A percentile compares a stretch with the other conserved stretches of the same genome.
phyloP scores from a whole-genome alignment of 1,284 basidiomycete species.

The Ustilago hordei region DNA sequence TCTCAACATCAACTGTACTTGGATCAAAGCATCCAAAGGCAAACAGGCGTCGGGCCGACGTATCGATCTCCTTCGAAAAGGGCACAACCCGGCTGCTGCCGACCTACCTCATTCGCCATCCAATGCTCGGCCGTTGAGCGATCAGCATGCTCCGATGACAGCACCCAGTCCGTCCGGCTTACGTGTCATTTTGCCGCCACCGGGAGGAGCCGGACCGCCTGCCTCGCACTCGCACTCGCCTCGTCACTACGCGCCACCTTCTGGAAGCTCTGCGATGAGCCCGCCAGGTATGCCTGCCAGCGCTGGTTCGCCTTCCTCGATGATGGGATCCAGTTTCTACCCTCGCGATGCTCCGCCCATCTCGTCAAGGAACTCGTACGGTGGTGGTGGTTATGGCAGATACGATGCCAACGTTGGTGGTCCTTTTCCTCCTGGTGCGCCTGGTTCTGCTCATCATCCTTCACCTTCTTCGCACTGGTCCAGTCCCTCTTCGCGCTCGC shows the following conservation, averaged over 20 bases:
- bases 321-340: conserved; percentile 36
- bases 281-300: conserved; percentile 38
- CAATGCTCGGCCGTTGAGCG: conserved; percentile 14
- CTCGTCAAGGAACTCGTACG: conserved; percentile 28
- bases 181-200: conserved; percentile 24
- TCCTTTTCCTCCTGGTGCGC: conserved; percentile 10
- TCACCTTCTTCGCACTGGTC: conserved; percentile 48
- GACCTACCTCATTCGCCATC: conserved; percentile 25
- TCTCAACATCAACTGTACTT: conserved; percentile 61
- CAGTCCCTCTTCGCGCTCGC: conserved; percentile 38
- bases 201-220: conserved; percentile 5
- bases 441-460: conserved; percentile 24
- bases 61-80: conserved; percentile 50
- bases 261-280: conserved; percentile 26
- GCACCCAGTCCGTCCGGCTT: conserved; percentile 26
- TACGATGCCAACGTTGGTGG: conserved; percentile 17
- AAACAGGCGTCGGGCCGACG: conserved; percentile 53
- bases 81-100: conserved; percentile 47
- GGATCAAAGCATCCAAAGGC: conserved; percentile 57
- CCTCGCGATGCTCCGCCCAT: conserved; percentile 35
- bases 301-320: conserved; percentile 28
- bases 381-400: conserved; percentile 27
- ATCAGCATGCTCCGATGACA: conserved; percentile 24
- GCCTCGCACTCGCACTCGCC: conserved; percentile 20
- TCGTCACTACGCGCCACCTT: conserved; percentile 28